Evolutionary conservation across 495 filamentous ascomycete species (phyloP).

Genomic region (Aspergillus panamensis): DNA sequence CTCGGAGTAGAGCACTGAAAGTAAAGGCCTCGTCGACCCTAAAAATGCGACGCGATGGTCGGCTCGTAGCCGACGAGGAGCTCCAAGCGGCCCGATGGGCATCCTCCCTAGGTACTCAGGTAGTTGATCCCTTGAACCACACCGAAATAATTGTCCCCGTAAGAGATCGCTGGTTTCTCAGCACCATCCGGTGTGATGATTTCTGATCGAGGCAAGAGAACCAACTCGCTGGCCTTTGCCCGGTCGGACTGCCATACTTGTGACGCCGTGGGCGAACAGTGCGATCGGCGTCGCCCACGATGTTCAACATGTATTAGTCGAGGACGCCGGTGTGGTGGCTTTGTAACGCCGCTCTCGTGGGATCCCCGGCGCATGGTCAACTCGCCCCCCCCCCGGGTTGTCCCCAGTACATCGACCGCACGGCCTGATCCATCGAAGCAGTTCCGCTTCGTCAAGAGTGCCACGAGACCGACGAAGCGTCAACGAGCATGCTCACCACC

Average conservation of each 20-base stretch:
- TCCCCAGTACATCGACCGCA: neutral
- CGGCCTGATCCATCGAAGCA: neutral
- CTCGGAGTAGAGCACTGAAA: too few relatives aligned
- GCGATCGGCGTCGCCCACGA: slow-evolving; percentile 17
- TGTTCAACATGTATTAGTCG: slow-evolving; percentile 12
- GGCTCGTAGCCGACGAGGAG: neutral
- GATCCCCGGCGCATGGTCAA: slow-evolving; percentile 1
- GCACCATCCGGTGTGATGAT: neutral
- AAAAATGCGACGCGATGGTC: neutral
- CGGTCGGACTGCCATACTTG: slow-evolving; percentile 22
- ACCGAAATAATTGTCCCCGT: neutral
- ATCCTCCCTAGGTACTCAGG: too few relatives aligned
- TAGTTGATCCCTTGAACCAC: neutral
- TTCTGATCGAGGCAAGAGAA: slow-evolving; percentile 18
- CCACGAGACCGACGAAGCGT: neutral
- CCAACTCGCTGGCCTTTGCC: slow-evolving; percentile 22
- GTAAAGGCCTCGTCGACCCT: too few relatives aligned
- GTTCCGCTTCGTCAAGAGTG: neutral
- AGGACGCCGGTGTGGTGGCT: slow-evolving; percentile 11
- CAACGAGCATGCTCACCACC: neutral
- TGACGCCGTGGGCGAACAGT: slow-evolving; percentile 12
- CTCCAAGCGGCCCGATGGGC: too few relatives aligned
- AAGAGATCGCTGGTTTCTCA: neutral
- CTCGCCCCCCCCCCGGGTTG: neutral
- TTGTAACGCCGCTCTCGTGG: slow-evolving; percentile 6